Base-by-base conservation (phyloP, 2,329 filamentous ascomycete species). In the Fusarium sp. region DNA sequence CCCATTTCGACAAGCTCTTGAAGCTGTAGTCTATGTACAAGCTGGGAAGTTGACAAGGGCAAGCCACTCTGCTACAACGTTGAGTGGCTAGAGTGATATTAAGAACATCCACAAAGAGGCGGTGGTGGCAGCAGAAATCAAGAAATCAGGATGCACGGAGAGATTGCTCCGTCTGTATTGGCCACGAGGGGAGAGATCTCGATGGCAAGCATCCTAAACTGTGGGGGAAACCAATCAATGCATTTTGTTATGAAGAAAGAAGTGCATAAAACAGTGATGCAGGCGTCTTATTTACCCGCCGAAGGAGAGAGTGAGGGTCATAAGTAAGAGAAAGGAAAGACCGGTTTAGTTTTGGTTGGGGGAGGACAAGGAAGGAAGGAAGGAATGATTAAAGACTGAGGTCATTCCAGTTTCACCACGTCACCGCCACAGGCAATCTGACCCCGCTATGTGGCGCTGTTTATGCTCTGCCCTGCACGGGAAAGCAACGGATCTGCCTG, bases 391-490 rank as follows among this genome's bases (percentile, higher is more conserved):
- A 24, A 27, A 29, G 34, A n/a, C 34, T 58, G 51, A 68, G 52
- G 58, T 52, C 67, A 60, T 20, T 9, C 15, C 6, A 25, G 18
- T 27, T 38, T 57, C 45, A n/a, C 22, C 57, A 66, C 68, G 64
- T 71, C 68, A 71, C 64, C 68, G 67, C 67, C 67, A 70, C 66
- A 70, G 15, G 20, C 2, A n/a, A 11, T 14, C 40, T 18, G 10
- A 38, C 59, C 64, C 68, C 64, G 59, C 68, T 27, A 44, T 72
- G 68, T 71, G 68, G 68, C 68, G 68, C 56, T 45, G 27, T 50
- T 18, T 30, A 45, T 32, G n/a, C 32, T 54, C 18, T 38, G 9
- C 34, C 34, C 16, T n/a, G 34, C 27, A 30, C 20, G 34, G 50
- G 24, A 24, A 30, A 44, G 32, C 14, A 32, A 53, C 24, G 34